phyloP scores from a whole-genome alignment of 352 stramenopile species.

The Phytophthora melonis region DNA sequence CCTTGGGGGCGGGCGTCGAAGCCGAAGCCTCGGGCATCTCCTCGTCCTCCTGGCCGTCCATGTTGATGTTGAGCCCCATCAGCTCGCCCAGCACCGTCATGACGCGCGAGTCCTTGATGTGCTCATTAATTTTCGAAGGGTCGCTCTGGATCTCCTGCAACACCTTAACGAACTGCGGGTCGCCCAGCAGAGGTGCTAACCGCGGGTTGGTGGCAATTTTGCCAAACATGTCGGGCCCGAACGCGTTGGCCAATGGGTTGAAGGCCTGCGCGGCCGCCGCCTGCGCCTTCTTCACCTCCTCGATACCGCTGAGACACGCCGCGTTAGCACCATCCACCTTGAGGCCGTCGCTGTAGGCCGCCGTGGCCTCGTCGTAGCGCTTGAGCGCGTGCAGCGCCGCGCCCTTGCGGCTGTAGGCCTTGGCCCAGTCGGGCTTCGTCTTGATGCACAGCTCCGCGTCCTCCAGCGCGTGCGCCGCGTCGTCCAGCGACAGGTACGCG shows the following conservation, averaged over 20 bases:
- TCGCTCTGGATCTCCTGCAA: constrained; percentile 82
- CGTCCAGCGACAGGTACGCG: constrained; percentile 96
- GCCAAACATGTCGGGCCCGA: constrained; percentile 96
- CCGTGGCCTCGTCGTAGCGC: constrained; percentile 86
- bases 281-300: constrained; percentile 94
- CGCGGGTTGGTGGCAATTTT: constrained; percentile 93
- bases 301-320: constrained; percentile 92
- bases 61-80: constrained; percentile 86
- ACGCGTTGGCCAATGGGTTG: constrained; percentile 92
- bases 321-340: constrained; percentile 93
- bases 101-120: constrained; percentile 85
- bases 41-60: constrained; percentile 56
- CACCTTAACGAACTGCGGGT: constrained; percentile 91
- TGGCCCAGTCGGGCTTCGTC: constrained; percentile 96
- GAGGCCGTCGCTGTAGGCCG: constrained; percentile 89
- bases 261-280: constrained; percentile 48
- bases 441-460: constrained; percentile 97
- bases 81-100: constrained; percentile 90
- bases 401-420: constrained; percentile 98
- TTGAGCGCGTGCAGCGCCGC: constrained; percentile 96
- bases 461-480: constrained; percentile 94
- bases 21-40: constrained; percentile 49
- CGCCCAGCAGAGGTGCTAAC: constrained; percentile 89
- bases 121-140: constrained; percentile 77
- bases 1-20: constrained; percentile 34